A percentile compares a stretch with the other conserved stretches of the same genome.
These are phyloP conservation scores for Pyrus betulifolia DNA, from an alignment of 306 rosid genomes.

Conservation along the genomic window DNA sequence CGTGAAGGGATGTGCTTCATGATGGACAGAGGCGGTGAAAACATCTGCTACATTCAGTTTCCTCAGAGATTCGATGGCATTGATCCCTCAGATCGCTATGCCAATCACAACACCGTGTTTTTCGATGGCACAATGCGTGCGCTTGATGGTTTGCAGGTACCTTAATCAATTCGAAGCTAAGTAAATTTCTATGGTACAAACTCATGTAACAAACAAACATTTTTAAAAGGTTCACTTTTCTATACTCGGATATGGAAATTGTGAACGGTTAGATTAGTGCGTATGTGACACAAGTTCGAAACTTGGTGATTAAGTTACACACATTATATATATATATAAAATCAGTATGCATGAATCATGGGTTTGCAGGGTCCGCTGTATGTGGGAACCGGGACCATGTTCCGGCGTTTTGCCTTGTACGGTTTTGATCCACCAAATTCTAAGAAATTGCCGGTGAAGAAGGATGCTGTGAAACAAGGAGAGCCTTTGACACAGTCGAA, in stretches of 20 bases:
- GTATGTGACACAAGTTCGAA: neutral
- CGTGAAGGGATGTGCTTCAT: slow-evolving; percentile 91
- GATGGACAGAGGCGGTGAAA: slow-evolving; percentile 82
- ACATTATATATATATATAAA: neutral
- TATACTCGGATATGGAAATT: neutral
- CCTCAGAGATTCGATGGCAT: slow-evolving; percentile 97
- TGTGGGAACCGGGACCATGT: slow-evolving; percentile 91
- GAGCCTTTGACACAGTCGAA: slow-evolving; percentile 7
- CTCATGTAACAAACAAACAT: neutral
- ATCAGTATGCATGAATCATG: neutral
- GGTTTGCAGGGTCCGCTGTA: slow-evolving; percentile 63
- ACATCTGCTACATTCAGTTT: slow-evolving; percentile 81
- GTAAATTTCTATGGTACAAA: neutral
- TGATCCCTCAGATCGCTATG: slow-evolving; percentile 86
- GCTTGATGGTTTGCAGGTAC: slow-evolving; percentile 39
- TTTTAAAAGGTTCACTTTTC: neutral
- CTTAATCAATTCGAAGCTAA: neutral
- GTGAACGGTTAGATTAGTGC: neutral
- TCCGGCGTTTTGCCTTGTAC: slow-evolving; percentile 68
- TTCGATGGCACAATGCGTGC: slow-evolving; percentile 65
- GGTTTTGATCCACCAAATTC: slow-evolving; percentile 73
- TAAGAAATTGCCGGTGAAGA: slow-evolving; percentile 8
- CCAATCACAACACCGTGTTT: slow-evolving; percentile 86
- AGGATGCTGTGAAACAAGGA: slow-evolving; percentile 15
- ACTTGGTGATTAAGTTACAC: neutral